Percentiles rank a stretch among this genome's conserved stretches.
These are phyloP conservation scores for Hypoxylon sp. DNA, from an alignment of 2,329 filamentous ascomycete genomes.

Conservation along the genomic window DNA sequence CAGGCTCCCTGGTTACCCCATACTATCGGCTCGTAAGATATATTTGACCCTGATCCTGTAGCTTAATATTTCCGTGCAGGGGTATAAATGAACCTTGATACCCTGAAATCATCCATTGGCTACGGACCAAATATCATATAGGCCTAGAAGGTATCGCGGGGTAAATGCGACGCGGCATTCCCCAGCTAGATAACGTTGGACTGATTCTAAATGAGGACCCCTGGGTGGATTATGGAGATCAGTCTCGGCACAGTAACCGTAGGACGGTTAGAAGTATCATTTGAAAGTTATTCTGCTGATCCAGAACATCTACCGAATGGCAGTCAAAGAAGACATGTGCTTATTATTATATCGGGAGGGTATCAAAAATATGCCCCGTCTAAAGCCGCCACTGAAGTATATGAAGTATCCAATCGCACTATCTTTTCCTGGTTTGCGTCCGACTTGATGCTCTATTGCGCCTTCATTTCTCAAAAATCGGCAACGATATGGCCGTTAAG, in stretches of 20 bases:
- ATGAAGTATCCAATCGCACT: conserved; percentile 2
- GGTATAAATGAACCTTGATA: conserved; percentile 14
- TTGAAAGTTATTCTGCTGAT: conserved; percentile 4
- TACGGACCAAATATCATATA: conserved; percentile 17
- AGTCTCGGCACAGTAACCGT: conserved; percentile 22
- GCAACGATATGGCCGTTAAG: conserved; percentile 28
- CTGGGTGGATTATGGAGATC: conserved; percentile 14
- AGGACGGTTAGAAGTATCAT: conserved; percentile 9
- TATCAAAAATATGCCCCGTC: conserved; percentile 4
- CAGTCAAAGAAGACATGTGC: neutral
- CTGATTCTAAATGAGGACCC: conserved; percentile 24
- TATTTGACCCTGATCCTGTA: neutral
- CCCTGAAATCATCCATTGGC: conserved; percentile 14
- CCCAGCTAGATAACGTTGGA: conserved; percentile 15
- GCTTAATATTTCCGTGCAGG: conserved; percentile 21
- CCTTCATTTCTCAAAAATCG: conserved; percentile 22
- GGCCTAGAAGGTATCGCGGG: conserved; percentile 42
- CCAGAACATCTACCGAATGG: conserved; percentile 33
- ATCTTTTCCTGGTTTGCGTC: neutral
- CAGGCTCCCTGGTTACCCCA: neutral
- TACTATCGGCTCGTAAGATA: conserved; percentile 1
- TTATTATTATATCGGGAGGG: neutral
- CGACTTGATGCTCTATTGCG: neutral
- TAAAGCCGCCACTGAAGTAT: conserved; percentile 1
- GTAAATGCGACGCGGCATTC: conserved; percentile 43